A percentile compares a stretch with the other conserved stretches of the same genome.
Conservation (phyloP, 352 stramenopile species). For the Pythium scleroteichum region DNA sequence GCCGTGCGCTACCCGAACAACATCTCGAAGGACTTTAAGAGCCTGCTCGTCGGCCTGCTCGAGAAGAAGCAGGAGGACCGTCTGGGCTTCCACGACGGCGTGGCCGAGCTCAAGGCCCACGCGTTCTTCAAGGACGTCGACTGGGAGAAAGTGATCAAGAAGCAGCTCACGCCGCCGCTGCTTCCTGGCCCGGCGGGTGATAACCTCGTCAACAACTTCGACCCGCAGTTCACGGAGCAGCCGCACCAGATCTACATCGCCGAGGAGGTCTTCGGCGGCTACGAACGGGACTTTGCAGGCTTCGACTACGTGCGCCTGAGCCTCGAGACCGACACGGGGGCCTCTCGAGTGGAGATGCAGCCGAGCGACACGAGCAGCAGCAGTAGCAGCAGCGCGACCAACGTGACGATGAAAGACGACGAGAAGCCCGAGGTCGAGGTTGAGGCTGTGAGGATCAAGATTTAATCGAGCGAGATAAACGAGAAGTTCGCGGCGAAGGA, state of each 20-base stretch:
- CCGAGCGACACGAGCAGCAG: conserved; percentile 31
- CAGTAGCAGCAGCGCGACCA: conserved; percentile 26
- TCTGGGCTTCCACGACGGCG: conserved; percentile 56
- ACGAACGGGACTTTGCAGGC: conserved; percentile 80
- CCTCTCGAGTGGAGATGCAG: conserved; percentile 25
- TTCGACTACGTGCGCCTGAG: conserved; percentile 77
- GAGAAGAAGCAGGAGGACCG: conserved; percentile 85
- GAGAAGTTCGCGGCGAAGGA: conserved; percentile 13
- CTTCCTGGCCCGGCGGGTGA: conserved; percentile 66
- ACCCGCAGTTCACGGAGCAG: conserved; percentile 84
- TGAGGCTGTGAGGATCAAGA: conserved; percentile 61
- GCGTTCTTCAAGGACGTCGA: conserved; percentile 77
- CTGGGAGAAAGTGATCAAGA: conserved; percentile 75
- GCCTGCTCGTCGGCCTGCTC: conserved; percentile 62
- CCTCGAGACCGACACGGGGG: conserved; percentile 17
- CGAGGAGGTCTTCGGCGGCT: conserved; percentile 59
- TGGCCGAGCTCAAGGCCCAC: conserved; percentile 71
- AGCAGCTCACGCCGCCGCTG: conserved; percentile 59
- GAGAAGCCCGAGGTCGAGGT: conserved; percentile 64
- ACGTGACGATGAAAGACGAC: conserved; percentile 39
- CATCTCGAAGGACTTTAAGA: conserved; percentile 79
- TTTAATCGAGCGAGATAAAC: conserved; percentile 30
- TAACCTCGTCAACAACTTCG: conserved; percentile 82
- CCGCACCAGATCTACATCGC: conserved; percentile 80
- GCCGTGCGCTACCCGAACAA: conserved; percentile 83